Evolutionary conservation across 148 eudicot genomes (phyloP), one percentile per base, ranked within the genome.

Genomic region (Cornus controversa): DNA sequence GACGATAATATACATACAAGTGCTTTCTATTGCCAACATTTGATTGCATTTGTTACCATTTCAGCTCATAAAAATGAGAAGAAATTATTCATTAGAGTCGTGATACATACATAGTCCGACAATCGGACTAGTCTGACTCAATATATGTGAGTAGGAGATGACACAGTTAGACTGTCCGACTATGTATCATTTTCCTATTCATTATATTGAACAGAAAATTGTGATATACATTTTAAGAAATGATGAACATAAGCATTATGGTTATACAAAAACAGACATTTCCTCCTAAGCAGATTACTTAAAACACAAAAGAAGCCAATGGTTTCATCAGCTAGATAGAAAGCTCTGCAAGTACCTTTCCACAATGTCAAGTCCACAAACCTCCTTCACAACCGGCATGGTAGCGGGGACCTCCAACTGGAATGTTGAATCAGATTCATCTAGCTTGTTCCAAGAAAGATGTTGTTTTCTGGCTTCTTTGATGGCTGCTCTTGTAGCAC

Each of bases 401-500:
- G 92, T 89, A 66, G 97, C 98, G 27, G 98, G 98, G 72, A 95
- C 96, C 71, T 86, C 85, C 81, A 95, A 75, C 84, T 91, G 91
- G 80, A 93, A 92, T 4, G 67, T 26, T 10, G 85, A 64, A 47
- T 76, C 85, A 6, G 67, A 20, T 34, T 42, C 86, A 65, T 85
- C 84, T 23, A 82, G 47, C 11, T 86, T 84, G 24, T 84, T 83
- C 98, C 98, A 95, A 45, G 87, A 79, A 70, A 70, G 82, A 9
- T 87, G 85, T 85, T 95, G 94, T 66, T 74, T 82, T 80, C 96
- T 86, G 14, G 98, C 98, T 78, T 90, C 98, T 84, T 80, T 85
- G 72, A 93, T 82, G 69, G 97, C 98, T 68, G 97, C 97, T 78
- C 96, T 84, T 2, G 90, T 84, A 16, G 98, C 98, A 79, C 96